A percentile compares a stretch with the other conserved stretches of the same genome.
phyloP scores from a whole-genome alignment of 192 early-diverging fungal species.

The Entophlyctis helioformis region DNA sequence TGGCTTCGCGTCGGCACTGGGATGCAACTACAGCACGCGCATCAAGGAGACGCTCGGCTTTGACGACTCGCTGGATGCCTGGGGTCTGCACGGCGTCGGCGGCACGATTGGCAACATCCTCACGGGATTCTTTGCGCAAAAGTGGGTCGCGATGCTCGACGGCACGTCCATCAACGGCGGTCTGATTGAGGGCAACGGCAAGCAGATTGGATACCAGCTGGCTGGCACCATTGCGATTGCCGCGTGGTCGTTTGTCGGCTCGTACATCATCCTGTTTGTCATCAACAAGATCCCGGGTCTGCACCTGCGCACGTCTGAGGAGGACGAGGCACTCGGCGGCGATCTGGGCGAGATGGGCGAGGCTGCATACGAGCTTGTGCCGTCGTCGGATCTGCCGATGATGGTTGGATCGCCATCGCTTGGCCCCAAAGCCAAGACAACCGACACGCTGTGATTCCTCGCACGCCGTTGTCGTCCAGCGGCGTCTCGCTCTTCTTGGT shows the following conservation, averaged over 20 bases:
- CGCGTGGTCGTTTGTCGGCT: constrained; percentile 64
- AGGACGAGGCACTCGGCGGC: constrained; percentile 64
- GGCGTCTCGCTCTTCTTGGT: too few relatives aligned
- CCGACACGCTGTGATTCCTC: too few relatives aligned
- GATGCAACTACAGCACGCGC: constrained; percentile 71
- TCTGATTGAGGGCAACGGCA: constrained; percentile 57
- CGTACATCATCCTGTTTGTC: constrained; percentile 58
- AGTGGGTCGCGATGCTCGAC: constrained; percentile 59
- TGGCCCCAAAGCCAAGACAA: too few relatives aligned
- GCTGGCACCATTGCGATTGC: constrained; percentile 48
- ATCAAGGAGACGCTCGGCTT: constrained; percentile 76
- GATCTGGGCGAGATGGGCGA: constrained; percentile 87
- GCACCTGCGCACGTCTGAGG: constrained; percentile 63
- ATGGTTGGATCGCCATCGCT: too few relatives aligned
- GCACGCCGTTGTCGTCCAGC: too few relatives aligned
- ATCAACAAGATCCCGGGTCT: constrained; percentile 74
- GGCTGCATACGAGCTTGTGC: too few relatives aligned
- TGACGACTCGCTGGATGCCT: constrained; percentile 89
- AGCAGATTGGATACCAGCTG: constrained; percentile 61
- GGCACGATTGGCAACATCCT: constrained; percentile 74
- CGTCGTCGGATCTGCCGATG: too few relatives aligned
- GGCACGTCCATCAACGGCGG: constrained; percentile 29
- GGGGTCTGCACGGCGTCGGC: constrained; percentile 44
- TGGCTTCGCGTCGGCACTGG: constrained; percentile 58
- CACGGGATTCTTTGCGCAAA: constrained; percentile 84